Evolutionary conservation across 2,329 filamentous ascomycete genomes (phyloP), one percentile per base, ranked within the genome.

Genomic region (Talaromyces sp.): DNA sequence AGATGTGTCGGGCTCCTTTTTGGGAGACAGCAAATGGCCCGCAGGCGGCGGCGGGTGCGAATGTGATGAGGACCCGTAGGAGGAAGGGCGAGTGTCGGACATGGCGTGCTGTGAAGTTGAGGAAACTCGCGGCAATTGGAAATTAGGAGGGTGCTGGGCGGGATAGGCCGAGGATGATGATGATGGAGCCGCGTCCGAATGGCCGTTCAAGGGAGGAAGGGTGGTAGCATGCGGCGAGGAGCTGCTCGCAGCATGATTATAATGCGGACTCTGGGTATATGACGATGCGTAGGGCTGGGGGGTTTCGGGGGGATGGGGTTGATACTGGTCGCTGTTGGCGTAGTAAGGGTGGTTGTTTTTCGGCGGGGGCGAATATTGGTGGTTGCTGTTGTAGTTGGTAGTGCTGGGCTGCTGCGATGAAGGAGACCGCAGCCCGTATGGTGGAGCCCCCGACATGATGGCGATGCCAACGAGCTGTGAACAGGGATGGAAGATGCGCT

Each of bases 391-490:
- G 41, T n/a, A 3, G 41, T 17, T 19, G 26, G 26, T 27, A 6
- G 26, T 61, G 55, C 50, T 61, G 49, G 38, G 10, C 50, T 51
- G 59, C 66, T 77, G 75, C 66, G 78, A 75, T 61, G 76, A 75
- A 60, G 77, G 77, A 65, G 77, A 80, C 66, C 77, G 77, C 62
- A 74, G 70, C 66, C 75, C 74, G 65, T 76, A 78, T 62, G 77
- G 76, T 64, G 77, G 76, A 71, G 71, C 73, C 65, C 75, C 75
- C 63, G 75, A 72, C 75, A 78, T 78, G 68, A 74, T 72, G 67
- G 65, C 64, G 63, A 67, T 35, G 27, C n/a, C 27, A 38, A 53
- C n/a, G n/a, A 62, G 14, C 53, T 27, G 32, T 31, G 14, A 26
- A 52, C 24, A 11, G 26, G 14, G 26, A 55, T 27, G 9, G 46